phyloP scores from a whole-genome alignment of 1,284 basidiomycete species.

The Clitocybe nebularis region DNA sequence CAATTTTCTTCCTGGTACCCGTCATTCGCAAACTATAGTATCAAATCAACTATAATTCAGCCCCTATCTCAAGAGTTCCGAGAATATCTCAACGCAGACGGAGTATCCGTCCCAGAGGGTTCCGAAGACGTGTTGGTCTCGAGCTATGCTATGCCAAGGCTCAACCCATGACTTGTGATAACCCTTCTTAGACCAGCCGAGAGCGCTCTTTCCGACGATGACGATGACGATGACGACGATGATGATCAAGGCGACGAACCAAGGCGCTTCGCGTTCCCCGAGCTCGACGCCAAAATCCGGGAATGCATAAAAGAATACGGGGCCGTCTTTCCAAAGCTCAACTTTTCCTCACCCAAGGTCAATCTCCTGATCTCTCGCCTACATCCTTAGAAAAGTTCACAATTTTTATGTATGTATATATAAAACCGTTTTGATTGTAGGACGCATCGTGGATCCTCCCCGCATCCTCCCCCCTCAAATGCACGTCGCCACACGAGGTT shows the following conservation, averaged over 20 bases:
- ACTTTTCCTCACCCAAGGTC: constrained; percentile 89
- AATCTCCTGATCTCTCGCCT: constrained; percentile 13
- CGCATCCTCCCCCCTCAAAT: constrained; percentile 82
- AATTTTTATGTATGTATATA: no score
- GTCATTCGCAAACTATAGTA: constrained; percentile 62
- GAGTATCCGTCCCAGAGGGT: constrained; percentile 80
- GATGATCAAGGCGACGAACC: constrained; percentile 36
- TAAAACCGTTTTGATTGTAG: no score
- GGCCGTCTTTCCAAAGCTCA: constrained; percentile 92
- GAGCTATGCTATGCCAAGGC: constrained; percentile 3
- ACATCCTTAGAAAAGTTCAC: background rate
- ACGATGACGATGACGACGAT: constrained; percentile 35
- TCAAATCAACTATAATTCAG: constrained; percentile 77
- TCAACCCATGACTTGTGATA: constrained; percentile 9
- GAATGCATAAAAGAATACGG: constrained; percentile 67
- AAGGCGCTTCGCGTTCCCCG: constrained; percentile 63
- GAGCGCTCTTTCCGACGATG: constrained; percentile 59
- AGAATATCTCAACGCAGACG: constrained; percentile 75
- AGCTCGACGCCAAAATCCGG: constrained; percentile 74
- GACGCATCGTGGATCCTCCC: constrained; percentile 93
- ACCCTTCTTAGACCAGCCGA: constrained; percentile 41
- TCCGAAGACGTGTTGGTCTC: constrained; percentile 67
- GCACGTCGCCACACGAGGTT: constrained; percentile 84
- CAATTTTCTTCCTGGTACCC: constrained; percentile 92
- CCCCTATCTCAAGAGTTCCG: constrained; percentile 65